phyloP scores from a whole-genome alignment of 176 grass and related monocot species.

The Chrysopogon serrulatus region DNA sequence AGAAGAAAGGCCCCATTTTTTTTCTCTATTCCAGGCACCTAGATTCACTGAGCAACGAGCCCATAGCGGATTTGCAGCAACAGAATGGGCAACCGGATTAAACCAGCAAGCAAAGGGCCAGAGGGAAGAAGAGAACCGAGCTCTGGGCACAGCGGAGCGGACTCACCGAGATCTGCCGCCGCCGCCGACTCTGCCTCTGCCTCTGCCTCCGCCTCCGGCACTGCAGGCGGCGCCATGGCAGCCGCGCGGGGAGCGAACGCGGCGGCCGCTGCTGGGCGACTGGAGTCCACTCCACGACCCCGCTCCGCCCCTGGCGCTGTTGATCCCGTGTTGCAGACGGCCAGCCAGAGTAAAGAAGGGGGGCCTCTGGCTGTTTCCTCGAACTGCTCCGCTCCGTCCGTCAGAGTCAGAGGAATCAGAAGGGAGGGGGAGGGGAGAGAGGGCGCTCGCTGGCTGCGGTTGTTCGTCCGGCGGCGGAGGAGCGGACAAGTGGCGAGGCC shows the following conservation, averaged over 20 bases:
- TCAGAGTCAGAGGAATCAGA: too few relatives aligned
- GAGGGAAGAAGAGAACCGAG: not conserved
- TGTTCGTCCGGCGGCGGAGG: not conserved
- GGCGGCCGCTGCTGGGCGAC: not conserved
- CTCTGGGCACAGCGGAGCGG: not conserved
- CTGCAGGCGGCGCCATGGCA: not conserved
- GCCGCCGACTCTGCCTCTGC: not conserved
- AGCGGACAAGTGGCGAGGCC: not conserved
- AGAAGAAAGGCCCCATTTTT: not conserved
- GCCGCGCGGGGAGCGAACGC: not conserved
- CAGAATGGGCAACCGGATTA: not conserved
- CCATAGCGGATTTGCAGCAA: not conserved
- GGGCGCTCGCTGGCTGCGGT: not conserved
- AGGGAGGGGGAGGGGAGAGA: not conserved
- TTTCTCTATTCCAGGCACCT: too few relatives aligned
- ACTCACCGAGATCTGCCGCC: constrained; percentile 7
- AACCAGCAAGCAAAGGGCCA: not conserved
- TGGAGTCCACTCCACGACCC: not conserved
- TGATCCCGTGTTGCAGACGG: not conserved
- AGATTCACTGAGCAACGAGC: not conserved
- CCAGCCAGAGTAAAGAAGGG: not conserved
- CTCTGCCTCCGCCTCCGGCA: not conserved
- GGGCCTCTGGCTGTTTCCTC: not conserved
- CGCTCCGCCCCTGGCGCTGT: not conserved
- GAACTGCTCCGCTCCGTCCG: not conserved